Conservation (phyloP, 495 filamentous ascomycete genomes). For the Chaetomidium leptoderma region DNA sequence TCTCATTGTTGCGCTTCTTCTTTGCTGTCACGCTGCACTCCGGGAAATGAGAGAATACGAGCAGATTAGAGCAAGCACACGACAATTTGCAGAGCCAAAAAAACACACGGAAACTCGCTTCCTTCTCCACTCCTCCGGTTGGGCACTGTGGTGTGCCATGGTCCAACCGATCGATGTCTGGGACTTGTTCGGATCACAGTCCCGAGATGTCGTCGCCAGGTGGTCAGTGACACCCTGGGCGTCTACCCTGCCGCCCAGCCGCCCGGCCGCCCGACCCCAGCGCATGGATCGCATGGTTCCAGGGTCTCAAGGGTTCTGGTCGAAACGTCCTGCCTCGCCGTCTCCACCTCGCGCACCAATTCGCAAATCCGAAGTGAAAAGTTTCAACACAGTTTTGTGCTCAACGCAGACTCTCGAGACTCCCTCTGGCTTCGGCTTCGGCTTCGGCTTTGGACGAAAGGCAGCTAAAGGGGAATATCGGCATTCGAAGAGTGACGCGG, state of each 20-base stretch:
- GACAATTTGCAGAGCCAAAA: too few relatives aligned
- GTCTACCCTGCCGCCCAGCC: slow-evolving; percentile 11
- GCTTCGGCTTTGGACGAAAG: background rate
- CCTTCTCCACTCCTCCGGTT: too few relatives aligned
- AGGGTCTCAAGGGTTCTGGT: slow-evolving; percentile 10
- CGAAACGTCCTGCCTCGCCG: slow-evolving; percentile 1
- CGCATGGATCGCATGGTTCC: slow-evolving; percentile 15
- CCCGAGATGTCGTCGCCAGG: slow-evolving; percentile 7
- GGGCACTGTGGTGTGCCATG: too few relatives aligned
- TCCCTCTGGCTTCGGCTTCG: too few relatives aligned
- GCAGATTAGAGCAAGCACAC: too few relatives aligned
- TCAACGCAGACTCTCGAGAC: too few relatives aligned
- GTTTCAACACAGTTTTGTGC: background rate
- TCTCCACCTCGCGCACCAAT: slow-evolving; percentile 19
- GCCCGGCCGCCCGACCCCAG: slow-evolving; percentile 8
- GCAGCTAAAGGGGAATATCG: background rate
- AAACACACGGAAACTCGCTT: too few relatives aligned
- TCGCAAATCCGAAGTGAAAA: background rate
- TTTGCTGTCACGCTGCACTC: too few relatives aligned
- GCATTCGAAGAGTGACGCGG: background rate
- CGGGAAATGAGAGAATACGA: too few relatives aligned
- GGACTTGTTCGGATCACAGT: background rate
- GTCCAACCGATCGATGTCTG: too few relatives aligned
- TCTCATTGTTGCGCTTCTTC: background rate
- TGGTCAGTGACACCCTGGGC: slow-evolving; percentile 22